Evolutionary conservation across 768 basidiomycete species (phyloP).

Genomic region (Cubamyces sp.): DNA sequence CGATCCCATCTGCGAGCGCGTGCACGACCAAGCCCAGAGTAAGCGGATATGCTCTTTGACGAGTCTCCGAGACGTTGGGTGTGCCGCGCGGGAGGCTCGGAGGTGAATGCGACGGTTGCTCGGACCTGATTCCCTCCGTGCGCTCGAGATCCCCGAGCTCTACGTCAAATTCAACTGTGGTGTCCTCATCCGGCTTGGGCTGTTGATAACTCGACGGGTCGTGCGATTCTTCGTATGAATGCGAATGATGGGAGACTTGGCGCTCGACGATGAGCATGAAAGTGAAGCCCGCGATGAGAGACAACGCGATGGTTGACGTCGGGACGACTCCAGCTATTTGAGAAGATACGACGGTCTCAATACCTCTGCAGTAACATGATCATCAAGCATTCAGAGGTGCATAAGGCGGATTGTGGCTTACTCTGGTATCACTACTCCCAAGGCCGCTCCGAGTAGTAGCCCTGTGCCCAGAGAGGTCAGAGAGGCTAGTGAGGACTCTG

Average conservation of each 20-base stretch:
- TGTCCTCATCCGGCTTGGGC: conserved; percentile 27
- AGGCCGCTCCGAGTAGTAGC: conserved; percentile 83
- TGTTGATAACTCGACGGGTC: conserved; percentile 28
- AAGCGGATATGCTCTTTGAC: conserved; percentile 62
- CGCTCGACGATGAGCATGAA: conserved; percentile 75
- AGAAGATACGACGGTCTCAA: conserved; percentile 11
- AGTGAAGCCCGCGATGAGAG: conserved; percentile 63
- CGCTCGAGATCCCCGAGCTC: conserved; percentile 62
- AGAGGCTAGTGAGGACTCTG: conserved; percentile 46
- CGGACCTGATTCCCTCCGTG: conserved; percentile 37
- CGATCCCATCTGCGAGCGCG: conserved; percentile 89
- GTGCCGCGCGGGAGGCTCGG: background rate
- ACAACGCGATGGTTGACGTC: conserved; percentile 59
- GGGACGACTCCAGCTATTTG: conserved; percentile 40
- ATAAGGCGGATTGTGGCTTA: conserved; percentile 47
- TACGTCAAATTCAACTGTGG: conserved; percentile 60
- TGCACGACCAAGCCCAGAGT: conserved; percentile 89
- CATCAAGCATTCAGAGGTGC: background rate
- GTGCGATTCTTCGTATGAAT: conserved; percentile 30
- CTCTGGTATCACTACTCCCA: conserved; percentile 95
- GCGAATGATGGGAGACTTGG: conserved; percentile 55
- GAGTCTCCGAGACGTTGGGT: conserved; percentile 30
- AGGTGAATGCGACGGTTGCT: background rate
- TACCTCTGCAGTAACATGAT: conserved; percentile 11
- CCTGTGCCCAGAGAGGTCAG: conserved; percentile 75